Percentiles rank a stretch among this genome's conserved stretches.
These are phyloP conservation scores for Fusarium nematophilum DNA, from an alignment of 2,329 filamentous ascomycete species.

Conservation along the genomic window DNA sequence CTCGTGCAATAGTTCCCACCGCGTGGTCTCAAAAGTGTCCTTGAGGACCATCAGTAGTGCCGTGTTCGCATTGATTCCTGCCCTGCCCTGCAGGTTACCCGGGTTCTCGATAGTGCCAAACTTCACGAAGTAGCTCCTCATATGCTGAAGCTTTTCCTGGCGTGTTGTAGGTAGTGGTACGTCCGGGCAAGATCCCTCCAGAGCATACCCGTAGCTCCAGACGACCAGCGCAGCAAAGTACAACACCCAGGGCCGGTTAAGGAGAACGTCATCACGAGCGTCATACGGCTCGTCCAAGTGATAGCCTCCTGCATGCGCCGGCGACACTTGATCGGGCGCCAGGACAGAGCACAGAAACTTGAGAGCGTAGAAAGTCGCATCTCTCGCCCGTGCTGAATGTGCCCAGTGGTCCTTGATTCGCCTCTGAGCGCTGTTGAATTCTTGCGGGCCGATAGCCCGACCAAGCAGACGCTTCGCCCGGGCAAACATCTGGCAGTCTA, in stretches of 20 bases:
- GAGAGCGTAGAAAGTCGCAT: constrained; percentile 92
- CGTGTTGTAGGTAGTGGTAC: constrained; percentile 65
- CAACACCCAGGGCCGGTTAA: constrained; percentile 94
- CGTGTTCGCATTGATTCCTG: constrained; percentile 84
- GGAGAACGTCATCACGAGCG: constrained; percentile 86
- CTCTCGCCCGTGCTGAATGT: constrained; percentile 84
- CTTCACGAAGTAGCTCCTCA: constrained; percentile 80
- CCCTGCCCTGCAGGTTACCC: constrained; percentile 78
- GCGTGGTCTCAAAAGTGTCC: constrained; percentile 82
- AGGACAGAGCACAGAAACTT: constrained; percentile 90
- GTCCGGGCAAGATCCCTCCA: constrained; percentile 79
- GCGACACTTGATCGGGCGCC: constrained; percentile 60
- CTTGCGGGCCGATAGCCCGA: constrained; percentile 82
- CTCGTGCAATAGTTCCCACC: constrained; percentile 93
- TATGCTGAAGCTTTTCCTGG: constrained; percentile 77
- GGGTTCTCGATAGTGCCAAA: constrained; percentile 79
- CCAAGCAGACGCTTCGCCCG: constrained; percentile 87
- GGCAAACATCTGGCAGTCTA: constrained; percentile 97
- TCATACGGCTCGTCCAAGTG: constrained; percentile 71
- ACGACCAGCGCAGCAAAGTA: constrained; percentile 94
- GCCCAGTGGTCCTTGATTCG: constrained; percentile 93
- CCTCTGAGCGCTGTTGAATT: constrained; percentile 81
- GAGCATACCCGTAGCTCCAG: constrained; percentile 93
- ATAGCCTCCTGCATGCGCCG: constrained; percentile 53
- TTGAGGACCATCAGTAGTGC: constrained; percentile 84